These are phyloP conservation scores for Neotropicomus parvogracilis DNA, from an alignment of 1,284 basidiomycete species.

Conservation along the genomic window DNA sequence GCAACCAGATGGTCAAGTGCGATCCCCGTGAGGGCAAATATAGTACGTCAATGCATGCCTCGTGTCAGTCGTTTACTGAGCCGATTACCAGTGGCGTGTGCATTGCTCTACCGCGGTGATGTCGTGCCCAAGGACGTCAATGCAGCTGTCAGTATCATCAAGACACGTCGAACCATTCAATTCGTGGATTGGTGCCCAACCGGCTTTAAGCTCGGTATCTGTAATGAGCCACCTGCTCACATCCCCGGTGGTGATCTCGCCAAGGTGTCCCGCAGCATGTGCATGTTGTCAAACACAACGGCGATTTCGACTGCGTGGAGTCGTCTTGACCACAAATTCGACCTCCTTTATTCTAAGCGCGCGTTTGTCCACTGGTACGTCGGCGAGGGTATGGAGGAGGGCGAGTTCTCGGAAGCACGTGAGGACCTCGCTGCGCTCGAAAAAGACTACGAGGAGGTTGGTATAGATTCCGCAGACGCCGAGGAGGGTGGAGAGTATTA, in stretches of 20 bases:
- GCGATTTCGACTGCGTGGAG: conserved; percentile 88
- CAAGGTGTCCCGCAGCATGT: conserved; percentile 82
- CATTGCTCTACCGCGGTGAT: conserved; percentile 79
- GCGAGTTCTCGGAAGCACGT: conserved; percentile 96
- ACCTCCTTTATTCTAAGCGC: conserved; percentile 88
- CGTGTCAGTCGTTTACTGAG: conserved; percentile 8
- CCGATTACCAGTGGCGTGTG: conserved; percentile 58
- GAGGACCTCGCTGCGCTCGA: conserved; percentile 97
- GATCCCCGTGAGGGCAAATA: conserved; percentile 83
- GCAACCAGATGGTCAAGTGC: conserved; percentile 89
- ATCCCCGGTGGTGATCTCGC: conserved; percentile 86
- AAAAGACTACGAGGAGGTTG: conserved; percentile 96
- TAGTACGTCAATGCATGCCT: conserved; percentile 47
- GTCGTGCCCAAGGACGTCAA: conserved; percentile 91
- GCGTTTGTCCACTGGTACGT: conserved; percentile 95
- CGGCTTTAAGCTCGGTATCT: conserved; percentile 87
- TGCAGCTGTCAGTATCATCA: conserved; percentile 80
- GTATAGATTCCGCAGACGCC: conserved; percentile 82
- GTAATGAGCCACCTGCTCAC: conserved; percentile 83
- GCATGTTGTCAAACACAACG: conserved; percentile 87
- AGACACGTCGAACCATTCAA: conserved; percentile 81
- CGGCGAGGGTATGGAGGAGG: conserved; percentile 99
- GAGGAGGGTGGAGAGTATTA: conserved; percentile 81
- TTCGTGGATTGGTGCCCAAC: conserved; percentile 92
- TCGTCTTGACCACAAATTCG: conserved; percentile 92